Evolutionary conservation across 306 rosid species (phyloP).

Genomic region (Fragaria ananassa): DNA sequence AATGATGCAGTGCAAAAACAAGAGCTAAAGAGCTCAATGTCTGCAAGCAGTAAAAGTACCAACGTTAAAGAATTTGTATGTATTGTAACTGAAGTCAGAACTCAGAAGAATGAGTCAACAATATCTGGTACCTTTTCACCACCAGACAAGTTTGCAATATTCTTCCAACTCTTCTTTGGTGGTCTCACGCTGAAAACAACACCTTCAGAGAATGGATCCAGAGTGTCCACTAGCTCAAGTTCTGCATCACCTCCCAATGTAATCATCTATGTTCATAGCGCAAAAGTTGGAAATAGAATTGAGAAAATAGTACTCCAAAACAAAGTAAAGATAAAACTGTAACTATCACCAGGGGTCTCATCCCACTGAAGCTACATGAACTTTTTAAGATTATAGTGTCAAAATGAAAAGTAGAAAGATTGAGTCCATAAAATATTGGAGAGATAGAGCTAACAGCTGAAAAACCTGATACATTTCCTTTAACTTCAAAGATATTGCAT

Average conservation of each 20-base stretch:
- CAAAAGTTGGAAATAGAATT: neutral
- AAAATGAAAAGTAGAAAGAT: neutral
- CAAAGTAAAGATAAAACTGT: neutral
- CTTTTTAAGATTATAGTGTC: neutral
- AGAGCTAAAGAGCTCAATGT: slow-evolving; percentile 97
- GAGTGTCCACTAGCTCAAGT: slow-evolving; percentile 92
- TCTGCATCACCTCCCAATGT: slow-evolving; percentile 99
- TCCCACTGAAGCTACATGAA: neutral
- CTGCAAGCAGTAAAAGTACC: slow-evolving; percentile 44
- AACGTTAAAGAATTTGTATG: slow-evolving; percentile 14
- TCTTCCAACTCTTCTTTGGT: slow-evolving; percentile 99
- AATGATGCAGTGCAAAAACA: slow-evolving; percentile 96
- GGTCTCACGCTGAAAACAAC: slow-evolving; percentile 98
- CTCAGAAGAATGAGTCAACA: neutral
- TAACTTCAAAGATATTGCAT: slow-evolving; percentile 82
- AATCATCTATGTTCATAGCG: slow-evolving; percentile 59
- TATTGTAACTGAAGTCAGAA: slow-evolving; percentile 2
- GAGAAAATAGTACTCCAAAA: neutral
- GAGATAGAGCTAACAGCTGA: slow-evolving; percentile 19
- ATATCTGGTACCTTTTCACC: slow-evolving; percentile 78
- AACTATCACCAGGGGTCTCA: neutral
- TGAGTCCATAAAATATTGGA: neutral
- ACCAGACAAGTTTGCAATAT: slow-evolving; percentile 94
- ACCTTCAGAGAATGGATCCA: slow-evolving; percentile 99
- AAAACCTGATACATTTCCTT: slow-evolving; percentile 96